Base-by-base conservation (phyloP, 2,329 filamentous ascomycete genomes). In the Aspergillus sp. region DNA sequence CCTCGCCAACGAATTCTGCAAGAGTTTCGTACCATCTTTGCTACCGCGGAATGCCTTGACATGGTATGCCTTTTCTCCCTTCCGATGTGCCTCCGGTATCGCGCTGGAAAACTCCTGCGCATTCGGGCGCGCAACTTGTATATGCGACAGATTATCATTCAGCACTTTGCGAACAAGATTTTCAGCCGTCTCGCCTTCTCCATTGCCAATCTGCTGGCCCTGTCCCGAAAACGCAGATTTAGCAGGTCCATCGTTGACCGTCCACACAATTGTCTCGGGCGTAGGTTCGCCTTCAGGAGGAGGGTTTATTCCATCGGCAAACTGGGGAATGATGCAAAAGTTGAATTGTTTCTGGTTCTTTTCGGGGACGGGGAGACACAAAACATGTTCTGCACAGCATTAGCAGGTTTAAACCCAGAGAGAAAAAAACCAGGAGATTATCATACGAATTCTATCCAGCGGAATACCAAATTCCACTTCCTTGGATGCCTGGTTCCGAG, bases 291-390 rank as follows among this genome's bases (percentile, higher is more conserved):
- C 73, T n/a, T 78, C 75, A 2, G 79, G 76, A 14, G 72, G 68
- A 2, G 75, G 68, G 24, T 74, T 79, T 21, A 84, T 75, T 40
- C 80, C 80, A 62, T 84, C 77, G 17, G 75, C 79, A 51, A 79
- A 75, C 27, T 78, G 71, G 2, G 85, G 84, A 41, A 88, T 77
- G 43, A 88, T 71, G 65, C 85, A 82, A 67, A 87, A 87, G 64
- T 85, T 86, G 72, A 83, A 83, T 65, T 86, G 84, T 55, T 83
- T 81, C 60, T 86, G 82, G 4, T 84, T 80, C 66, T 87, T 88
- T 64, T 88, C 86, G 5, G 86, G 86, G 2, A 88, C 81, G 0
- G 85, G 85, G 40, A 88, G 76, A 64, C 84, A 86, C 62, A 87
- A 77, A 50, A 84, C 76, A 67, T 87, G 81, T 52, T 84, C 83